A percentile compares a stretch with the other conserved stretches of the same genome.
phyloP scores from a whole-genome alignment of 2,329 filamentous ascomycete genomes.

The Microsporum audouinii region DNA sequence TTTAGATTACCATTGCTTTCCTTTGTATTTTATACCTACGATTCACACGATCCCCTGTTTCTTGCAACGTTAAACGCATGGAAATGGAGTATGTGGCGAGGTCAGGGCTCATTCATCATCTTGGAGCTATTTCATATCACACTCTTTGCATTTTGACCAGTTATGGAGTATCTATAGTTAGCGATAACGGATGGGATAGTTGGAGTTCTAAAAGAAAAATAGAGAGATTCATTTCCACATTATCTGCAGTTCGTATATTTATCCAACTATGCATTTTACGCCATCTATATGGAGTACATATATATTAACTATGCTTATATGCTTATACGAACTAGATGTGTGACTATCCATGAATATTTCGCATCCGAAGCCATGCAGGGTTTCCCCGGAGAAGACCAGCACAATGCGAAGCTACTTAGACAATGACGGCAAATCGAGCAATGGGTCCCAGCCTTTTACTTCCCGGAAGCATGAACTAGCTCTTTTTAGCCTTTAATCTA shows the following conservation, averaged over 20 bases:
- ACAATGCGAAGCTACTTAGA: background rate
- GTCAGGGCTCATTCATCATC: background rate
- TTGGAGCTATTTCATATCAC: background rate
- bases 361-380: background rate
- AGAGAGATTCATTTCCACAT: background rate
- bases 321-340: background rate
- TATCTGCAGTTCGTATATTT: background rate
- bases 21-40: background rate
- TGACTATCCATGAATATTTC: background rate
- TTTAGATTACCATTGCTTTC: background rate
- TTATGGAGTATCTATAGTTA: background rate
- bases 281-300: background rate
- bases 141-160: background rate
- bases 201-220: background rate
- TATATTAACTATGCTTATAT: too few species aligned
- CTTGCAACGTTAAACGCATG: background rate
- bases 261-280: background rate
- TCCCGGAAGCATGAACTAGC: slow-evolving; percentile 2
- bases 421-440: background rate
- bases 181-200: background rate
- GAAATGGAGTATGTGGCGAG: background rate
- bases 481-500: background rate
- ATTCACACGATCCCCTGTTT: background rate
- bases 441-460: background rate
- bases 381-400: background rate